Conservation (phyloP, 2,329 filamentous ascomycete species). For the Xylariomycetidae sp. region DNA sequence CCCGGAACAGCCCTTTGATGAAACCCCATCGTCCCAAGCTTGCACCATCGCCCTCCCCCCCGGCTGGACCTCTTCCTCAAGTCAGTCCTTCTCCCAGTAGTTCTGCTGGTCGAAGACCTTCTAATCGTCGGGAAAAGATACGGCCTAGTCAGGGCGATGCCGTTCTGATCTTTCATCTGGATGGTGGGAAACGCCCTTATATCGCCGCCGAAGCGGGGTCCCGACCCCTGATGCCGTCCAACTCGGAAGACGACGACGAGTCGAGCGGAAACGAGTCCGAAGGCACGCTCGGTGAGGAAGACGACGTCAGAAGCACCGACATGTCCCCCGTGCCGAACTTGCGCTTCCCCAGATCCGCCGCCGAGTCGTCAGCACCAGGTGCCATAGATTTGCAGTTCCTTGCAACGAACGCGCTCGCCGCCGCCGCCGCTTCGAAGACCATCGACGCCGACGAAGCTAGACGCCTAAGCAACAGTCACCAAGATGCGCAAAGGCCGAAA, state of each 20-base stretch:
- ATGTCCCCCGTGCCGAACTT: constrained; percentile 24
- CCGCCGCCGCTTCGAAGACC: constrained; percentile 15
- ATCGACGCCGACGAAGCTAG: constrained; percentile 13
- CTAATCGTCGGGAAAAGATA: constrained; percentile 49
- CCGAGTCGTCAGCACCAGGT: constrained; percentile 8
- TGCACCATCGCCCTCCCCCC: constrained; percentile 46
- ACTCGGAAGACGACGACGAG: constrained; percentile 37
- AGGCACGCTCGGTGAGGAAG: constrained; percentile 23
- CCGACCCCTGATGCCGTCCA: constrained; percentile 43
- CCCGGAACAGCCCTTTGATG: constrained; percentile 34
- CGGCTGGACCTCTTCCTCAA: constrained; percentile 36
- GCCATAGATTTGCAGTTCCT: constrained; percentile 19
- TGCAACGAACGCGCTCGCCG: constrained; percentile 23
- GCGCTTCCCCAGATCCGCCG: constrained; percentile 10
- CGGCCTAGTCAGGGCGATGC: constrained; percentile 55
- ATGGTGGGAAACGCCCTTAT: constrained; percentile 57
- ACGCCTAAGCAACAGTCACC: constrained; percentile 7
- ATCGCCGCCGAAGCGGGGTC: constrained; percentile 53
- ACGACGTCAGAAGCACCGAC: constrained; percentile 23
- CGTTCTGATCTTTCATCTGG: constrained; percentile 61
- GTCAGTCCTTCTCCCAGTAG: constrained; percentile 36
- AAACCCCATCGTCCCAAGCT: constrained; percentile 37
- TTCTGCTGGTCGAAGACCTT: constrained; percentile 36
- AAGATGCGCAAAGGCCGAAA: constrained; percentile 11
- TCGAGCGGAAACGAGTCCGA: constrained; percentile 24